These are phyloP conservation scores for Pichia sp. DNA, from an alignment of 1,139 yeast genomes.

Conservation along the genomic window DNA sequence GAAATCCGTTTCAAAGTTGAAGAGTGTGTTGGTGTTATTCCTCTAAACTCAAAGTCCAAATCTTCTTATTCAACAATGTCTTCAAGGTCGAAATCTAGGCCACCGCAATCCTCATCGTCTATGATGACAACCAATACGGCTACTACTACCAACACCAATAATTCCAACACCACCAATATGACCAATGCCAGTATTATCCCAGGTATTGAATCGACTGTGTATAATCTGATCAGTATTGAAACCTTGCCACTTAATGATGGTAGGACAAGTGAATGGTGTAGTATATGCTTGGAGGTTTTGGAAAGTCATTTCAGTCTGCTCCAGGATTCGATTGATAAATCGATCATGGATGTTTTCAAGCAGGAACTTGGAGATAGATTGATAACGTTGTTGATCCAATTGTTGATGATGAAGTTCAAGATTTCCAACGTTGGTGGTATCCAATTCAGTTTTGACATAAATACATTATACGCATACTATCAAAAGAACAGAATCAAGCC, in stretches of 20 bases:
- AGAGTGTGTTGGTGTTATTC: conserved; percentile 16
- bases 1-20: conserved; percentile 43
- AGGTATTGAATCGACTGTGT: conserved; percentile 27
- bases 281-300: conserved; percentile 55
- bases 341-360: conserved; percentile 86
- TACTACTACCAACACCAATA: not conserved
- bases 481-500: conserved; percentile 57
- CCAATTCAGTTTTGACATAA: conserved; percentile 68
- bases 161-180: not conserved
- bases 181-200: not conserved
- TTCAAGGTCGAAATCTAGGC: conserved; percentile 1
- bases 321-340: conserved; percentile 80
- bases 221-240: conserved; percentile 31
- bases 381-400: conserved; percentile 70
- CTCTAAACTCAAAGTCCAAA: conserved; percentile 4
- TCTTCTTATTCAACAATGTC: conserved; percentile 2
- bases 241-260: conserved; percentile 22
- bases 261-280: conserved; percentile 65
- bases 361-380: conserved; percentile 91
- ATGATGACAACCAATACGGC: not conserved
- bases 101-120: conserved; percentile 15
- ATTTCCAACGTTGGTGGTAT: conserved; percentile 83
- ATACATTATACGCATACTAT: conserved; percentile 70
- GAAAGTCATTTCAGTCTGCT: conserved; percentile 71
- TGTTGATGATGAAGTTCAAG: conserved; percentile 59